Conservation (phyloP, 2,329 filamentous ascomycete genomes). For the Aspergillus flavus region DNA sequence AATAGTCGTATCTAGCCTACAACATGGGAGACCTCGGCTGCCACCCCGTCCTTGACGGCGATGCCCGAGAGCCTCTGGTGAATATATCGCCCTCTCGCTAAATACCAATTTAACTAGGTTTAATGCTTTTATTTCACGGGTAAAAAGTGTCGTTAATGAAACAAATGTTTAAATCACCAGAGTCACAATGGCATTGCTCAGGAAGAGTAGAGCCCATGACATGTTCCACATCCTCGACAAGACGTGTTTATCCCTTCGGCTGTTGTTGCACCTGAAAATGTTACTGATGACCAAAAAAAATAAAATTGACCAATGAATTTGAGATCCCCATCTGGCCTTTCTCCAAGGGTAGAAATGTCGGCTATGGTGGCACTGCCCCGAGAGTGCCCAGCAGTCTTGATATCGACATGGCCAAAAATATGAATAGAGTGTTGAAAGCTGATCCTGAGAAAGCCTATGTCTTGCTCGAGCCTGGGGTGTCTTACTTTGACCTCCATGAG, state of each 20-base stretch:
- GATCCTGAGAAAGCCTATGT: conserved; percentile 53
- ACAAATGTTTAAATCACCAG: not conserved
- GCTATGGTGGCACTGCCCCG: conserved; percentile 55
- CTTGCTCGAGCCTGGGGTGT: conserved; percentile 60
- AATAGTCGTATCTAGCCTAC: too few species aligned
- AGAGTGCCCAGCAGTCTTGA: conserved; percentile 49
- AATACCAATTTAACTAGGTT: not conserved
- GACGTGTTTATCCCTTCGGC: not conserved
- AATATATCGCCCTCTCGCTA: not conserved
- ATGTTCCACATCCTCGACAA: not conserved
- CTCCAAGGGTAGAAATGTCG: conserved; percentile 50
- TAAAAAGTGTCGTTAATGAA: not conserved
- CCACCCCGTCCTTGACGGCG: too few species aligned
- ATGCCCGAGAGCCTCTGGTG: too few species aligned
- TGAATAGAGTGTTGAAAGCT: conserved; percentile 57
- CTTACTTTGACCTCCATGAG: conserved; percentile 56
- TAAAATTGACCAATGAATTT: conserved; percentile 32
- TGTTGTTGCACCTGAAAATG: not conserved
- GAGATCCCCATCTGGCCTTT: conserved; percentile 38
- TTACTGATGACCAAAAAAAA: not conserved
- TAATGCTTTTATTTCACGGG: not conserved
- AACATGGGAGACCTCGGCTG: too few species aligned
- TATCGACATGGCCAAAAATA: conserved; percentile 45
- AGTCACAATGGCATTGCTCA: not conserved
- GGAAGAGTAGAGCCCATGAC: not conserved